Evolutionary conservation across 2,329 filamentous ascomycete genomes (phyloP).

Genomic region (Rutstroemia sp.): DNA sequence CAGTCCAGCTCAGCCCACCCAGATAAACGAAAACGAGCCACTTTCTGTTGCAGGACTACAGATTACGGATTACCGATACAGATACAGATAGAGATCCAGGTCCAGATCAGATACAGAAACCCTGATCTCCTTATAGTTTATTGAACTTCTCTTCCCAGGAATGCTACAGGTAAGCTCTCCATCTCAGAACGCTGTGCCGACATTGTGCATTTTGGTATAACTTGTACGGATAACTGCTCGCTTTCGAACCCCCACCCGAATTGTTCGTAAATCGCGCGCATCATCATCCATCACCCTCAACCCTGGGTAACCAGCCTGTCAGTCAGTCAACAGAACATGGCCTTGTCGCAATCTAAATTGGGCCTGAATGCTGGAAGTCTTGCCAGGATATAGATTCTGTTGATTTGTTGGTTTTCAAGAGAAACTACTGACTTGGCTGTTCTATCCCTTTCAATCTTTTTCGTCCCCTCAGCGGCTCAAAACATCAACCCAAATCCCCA

Average conservation of each 20-base stretch:
- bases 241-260: neutral
- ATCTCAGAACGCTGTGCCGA: constrained; percentile 1
- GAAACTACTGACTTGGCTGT: no score
- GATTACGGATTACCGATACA: no score
- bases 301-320: no score
- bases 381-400: no score
- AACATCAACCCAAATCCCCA: neutral
- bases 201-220: neutral
- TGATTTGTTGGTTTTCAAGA: no score
- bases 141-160: constrained; percentile 15
- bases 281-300: neutral
- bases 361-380: no score
- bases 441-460: neutral
- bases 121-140: no score
- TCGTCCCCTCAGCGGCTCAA: constrained; percentile 12
- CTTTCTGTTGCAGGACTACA: no score
- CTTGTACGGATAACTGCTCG: neutral
- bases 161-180: constrained; percentile 29
- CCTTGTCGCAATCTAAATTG: neutral
- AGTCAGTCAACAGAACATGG: neutral
- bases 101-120: no score
- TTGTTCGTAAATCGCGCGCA: constrained; percentile 4
- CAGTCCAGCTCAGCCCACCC: no score
- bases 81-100: no score
- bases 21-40: no score